Evolutionary conservation across 345 rosid genomes (phyloP).

Genomic region (Rhodamnia argentea): DNA sequence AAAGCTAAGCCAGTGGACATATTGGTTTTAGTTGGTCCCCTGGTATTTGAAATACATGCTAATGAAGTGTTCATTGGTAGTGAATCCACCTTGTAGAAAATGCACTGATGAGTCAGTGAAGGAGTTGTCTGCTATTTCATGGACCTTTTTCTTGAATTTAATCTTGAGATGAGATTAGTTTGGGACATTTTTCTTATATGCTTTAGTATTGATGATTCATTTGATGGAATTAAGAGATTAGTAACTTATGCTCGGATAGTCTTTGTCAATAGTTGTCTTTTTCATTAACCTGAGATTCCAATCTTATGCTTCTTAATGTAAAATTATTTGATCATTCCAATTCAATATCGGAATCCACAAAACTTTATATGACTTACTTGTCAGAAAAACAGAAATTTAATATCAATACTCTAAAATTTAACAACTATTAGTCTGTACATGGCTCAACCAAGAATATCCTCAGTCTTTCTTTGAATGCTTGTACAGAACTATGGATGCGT

Average conservation of each 20-base stretch:
- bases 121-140: background rate
- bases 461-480: background rate
- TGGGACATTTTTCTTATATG: background rate
- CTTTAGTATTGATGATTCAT: background rate
- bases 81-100: background rate
- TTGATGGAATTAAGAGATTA: background rate
- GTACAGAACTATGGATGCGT: background rate
- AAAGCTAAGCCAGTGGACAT: background rate
- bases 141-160: background rate
- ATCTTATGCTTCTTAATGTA: background rate
- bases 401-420: background rate
- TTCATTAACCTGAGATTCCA: background rate
- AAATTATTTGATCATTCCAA: background rate
- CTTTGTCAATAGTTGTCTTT: background rate
- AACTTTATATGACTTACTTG: background rate
- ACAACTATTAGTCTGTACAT: background rate
- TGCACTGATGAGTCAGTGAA: background rate
- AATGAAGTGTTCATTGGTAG: background rate
- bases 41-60: background rate
- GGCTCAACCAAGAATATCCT: background rate
- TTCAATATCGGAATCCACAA: background rate
- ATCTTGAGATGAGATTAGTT: background rate
- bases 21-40: background rate
- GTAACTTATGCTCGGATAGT: background rate
- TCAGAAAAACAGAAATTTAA: background rate